These are phyloP conservation scores for Casuarina cunninghamiana DNA, from an alignment of 306 rosid genomes.

Conservation along the genomic window DNA sequence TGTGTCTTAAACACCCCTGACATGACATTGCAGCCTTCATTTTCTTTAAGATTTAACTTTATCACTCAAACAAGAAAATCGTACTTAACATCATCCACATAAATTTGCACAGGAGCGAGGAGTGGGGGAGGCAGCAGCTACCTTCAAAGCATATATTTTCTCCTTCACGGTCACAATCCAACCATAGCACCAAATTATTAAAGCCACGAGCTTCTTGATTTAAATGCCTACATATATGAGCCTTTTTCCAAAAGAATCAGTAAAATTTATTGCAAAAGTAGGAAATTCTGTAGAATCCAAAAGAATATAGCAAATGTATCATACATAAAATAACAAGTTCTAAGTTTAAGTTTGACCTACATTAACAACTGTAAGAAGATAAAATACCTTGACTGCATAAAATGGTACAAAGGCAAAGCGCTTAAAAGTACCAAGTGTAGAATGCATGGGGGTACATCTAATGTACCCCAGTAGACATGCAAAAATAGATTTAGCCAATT, in stretches of 20 bases:
- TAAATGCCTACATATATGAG: constrained; percentile 82
- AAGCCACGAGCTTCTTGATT: constrained; percentile 93
- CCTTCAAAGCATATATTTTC: constrained; percentile 98
- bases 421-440: neutral
- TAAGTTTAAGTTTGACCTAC: neutral
- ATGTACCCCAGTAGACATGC: neutral
- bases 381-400: constrained; percentile 16
- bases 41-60: neutral
- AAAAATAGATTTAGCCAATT: neutral
- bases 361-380: constrained; percentile 22
- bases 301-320: neutral
- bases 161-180: constrained; percentile 98
- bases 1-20: neutral
- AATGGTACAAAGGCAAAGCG: neutral
- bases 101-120: neutral
- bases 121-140: constrained; percentile 15
- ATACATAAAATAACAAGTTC: neutral
- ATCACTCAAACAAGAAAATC: neutral
- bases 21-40: neutral
- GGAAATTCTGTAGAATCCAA: constrained; percentile 2
- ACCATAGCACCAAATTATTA: constrained; percentile 80
- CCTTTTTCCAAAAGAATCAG: constrained; percentile 48
- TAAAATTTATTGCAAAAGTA: constrained; percentile 28
- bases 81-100: neutral
- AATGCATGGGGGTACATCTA: constrained; percentile 4